These are phyloP conservation scores for Neurospora sp. DNA, from an alignment of 495 filamentous ascomycete genomes.

Conservation along the genomic window DNA sequence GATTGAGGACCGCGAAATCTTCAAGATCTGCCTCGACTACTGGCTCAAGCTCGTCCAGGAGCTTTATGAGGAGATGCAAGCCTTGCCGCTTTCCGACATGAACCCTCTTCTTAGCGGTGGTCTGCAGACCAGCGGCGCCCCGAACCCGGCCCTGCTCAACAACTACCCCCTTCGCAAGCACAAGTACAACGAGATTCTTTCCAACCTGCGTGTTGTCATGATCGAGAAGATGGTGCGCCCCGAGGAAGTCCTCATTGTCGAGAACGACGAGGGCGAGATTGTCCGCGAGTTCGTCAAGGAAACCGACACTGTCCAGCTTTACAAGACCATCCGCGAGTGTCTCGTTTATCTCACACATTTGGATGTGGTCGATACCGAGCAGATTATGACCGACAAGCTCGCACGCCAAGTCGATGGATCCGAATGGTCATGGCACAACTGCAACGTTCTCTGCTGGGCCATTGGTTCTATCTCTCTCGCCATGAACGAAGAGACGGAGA, in stretches of 20 bases:
- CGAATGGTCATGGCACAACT: constrained; percentile 99
- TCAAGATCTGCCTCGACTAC: constrained; percentile 98
- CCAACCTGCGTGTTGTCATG: constrained; percentile 93
- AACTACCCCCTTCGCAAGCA: constrained; percentile 93
- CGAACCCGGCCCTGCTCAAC: constrained; percentile 68
- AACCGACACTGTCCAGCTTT: constrained; percentile 95
- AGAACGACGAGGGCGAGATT: constrained; percentile 98
- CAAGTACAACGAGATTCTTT: constrained; percentile 88
- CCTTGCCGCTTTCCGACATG: constrained; percentile 80
- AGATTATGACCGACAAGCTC: constrained; percentile 98
- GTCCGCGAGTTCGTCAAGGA: constrained; percentile 99
- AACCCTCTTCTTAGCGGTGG: constrained; percentile 70
- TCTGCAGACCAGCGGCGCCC: constrained; percentile 64
- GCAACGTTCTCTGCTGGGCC: constrained; percentile 98
- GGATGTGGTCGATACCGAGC: constrained; percentile 93
- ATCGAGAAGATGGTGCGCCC: constrained; percentile 99
- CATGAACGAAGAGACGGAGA: constrained; percentile 99
- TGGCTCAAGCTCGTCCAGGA: constrained; percentile 99
- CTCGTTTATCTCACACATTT: constrained; percentile 96
- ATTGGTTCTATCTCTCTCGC: constrained; percentile 97
- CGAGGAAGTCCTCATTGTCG: constrained; percentile 97
- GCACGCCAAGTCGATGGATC: constrained; percentile 84
- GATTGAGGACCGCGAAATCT: constrained; percentile 96
- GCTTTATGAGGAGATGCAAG: constrained; percentile 97
- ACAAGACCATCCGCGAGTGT: constrained; percentile 97